Evolutionary conservation across 768 basidiomycete genomes (phyloP).

Genomic region (Termitomyces sp.): DNA sequence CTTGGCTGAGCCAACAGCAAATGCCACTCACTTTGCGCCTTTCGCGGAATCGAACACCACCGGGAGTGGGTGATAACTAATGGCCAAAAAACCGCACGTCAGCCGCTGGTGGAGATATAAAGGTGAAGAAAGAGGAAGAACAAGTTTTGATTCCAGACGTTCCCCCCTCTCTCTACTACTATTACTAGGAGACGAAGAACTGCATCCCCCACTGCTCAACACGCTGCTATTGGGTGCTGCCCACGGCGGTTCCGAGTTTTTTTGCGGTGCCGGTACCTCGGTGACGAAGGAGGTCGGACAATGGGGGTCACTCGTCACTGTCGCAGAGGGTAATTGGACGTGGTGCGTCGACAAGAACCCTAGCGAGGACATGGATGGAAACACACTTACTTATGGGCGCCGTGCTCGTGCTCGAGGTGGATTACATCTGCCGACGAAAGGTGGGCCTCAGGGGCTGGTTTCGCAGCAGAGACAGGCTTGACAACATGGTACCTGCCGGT

Average conservation of each 20-base stretch:
- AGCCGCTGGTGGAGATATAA: conserved; percentile 21
- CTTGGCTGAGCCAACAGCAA: conserved; percentile 20
- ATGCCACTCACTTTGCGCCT: conserved; percentile 78
- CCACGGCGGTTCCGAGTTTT: conserved; percentile 3
- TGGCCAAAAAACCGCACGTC: conserved; percentile 39
- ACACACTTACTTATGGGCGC: conserved; percentile 83
- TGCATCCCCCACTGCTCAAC: conserved; percentile 5
- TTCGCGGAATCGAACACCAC: conserved; percentile 88
- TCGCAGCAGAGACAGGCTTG: conserved; percentile 5
- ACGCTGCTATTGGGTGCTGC: conserved; percentile 8
- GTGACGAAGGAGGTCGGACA: conserved; percentile 13
- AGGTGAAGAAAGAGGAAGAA: conserved; percentile 16
- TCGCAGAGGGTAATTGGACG: conserved; percentile 20
- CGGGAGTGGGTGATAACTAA: conserved; percentile 93
- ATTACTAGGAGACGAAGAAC: background rate
- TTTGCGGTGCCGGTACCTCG: conserved; percentile 1
- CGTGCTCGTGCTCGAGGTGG: conserved; percentile 71
- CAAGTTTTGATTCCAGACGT: conserved; percentile 8
- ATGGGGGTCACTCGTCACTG: conserved; percentile 16
- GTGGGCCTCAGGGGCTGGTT: conserved; percentile 15
- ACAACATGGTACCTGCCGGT: conserved; percentile 13
- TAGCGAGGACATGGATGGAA: conserved; percentile 3
- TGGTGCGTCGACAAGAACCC: conserved; percentile 22
- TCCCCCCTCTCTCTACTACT: background rate
- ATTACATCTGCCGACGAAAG: conserved; percentile 69